phyloP scores from a whole-genome alignment of 768 basidiomycete species.

The Termitomyces sp. region DNA sequence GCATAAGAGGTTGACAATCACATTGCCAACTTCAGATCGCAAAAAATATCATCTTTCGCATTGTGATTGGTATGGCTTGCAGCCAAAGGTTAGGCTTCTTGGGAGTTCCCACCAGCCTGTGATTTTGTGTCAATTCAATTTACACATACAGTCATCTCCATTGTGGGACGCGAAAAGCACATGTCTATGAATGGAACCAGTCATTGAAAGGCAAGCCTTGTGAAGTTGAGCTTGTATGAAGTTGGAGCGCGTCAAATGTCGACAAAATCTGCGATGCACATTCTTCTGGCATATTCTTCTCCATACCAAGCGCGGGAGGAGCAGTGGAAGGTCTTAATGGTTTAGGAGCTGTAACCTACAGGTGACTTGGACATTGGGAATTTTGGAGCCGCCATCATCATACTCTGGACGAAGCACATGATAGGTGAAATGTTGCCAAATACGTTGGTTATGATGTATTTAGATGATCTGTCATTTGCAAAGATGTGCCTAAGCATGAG shows the following conservation, averaged over 20 bases:
- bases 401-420: background rate
- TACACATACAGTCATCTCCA: conserved; percentile 8
- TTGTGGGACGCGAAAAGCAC: conserved; percentile 51
- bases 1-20: no score
- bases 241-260: background rate
- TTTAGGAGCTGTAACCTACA: conserved; percentile 23
- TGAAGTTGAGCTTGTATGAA: conserved; percentile 17
- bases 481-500: background rate
- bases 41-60: no score
- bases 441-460: no score
- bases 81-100: conserved; percentile 24
- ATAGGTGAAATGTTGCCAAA: background rate
- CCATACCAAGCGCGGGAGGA: conserved; percentile 42
- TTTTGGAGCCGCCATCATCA: background rate
- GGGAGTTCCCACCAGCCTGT: conserved; percentile 53
- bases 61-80: conserved; percentile 25
- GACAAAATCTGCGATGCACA: conserved; percentile 26
- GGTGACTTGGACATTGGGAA: background rate
- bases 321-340: conserved; percentile 37
- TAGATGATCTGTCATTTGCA: background rate
- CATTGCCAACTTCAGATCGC: no score
- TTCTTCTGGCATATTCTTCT: conserved; percentile 39
- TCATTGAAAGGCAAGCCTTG: conserved; percentile 47
- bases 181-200: conserved; percentile 47
- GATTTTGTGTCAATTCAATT: background rate